phyloP scores from a whole-genome alignment of 345 rosid genomes.

The Excoecaria cochinchinensis region DNA sequence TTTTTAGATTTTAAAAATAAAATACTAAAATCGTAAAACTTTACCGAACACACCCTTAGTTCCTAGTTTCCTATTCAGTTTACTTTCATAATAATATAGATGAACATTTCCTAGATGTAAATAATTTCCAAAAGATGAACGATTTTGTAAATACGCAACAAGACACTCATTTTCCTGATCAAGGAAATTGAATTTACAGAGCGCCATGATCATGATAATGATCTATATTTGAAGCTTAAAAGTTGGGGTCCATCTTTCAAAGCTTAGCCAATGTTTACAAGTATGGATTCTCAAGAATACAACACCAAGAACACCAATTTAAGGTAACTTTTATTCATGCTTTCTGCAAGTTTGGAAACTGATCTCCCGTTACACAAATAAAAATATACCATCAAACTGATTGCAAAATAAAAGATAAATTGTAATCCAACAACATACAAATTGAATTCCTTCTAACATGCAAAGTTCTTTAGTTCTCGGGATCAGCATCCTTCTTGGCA shows the following conservation, averaged over 20 bases:
- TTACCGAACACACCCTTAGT: too few species aligned
- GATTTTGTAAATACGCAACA: background rate
- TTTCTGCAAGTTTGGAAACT: background rate
- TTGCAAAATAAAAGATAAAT: background rate
- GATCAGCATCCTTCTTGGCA: background rate
- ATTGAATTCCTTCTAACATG: background rate
- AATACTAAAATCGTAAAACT: too few species aligned
- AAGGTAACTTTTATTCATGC: background rate
- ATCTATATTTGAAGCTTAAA: background rate
- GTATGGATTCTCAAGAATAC: too few species aligned
- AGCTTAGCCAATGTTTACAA: too few species aligned
- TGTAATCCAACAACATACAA: background rate
- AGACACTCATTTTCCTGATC: constrained; percentile 6
- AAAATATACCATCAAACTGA: background rate
- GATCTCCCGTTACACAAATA: background rate
- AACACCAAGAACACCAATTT: too few species aligned
- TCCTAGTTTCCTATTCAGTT: background rate
- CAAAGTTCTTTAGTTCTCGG: background rate
- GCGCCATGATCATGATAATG: background rate
- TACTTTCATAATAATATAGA: background rate
- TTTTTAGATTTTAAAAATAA: too few species aligned
- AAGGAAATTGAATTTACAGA: background rate
- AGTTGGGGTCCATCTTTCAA: background rate
- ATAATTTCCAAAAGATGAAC: background rate
- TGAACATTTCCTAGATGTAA: background rate